A percentile compares a stretch with the other conserved stretches of the same genome.
Conservation (phyloP, 1,139 yeast species). For the Blastobotrys apis region DNA sequence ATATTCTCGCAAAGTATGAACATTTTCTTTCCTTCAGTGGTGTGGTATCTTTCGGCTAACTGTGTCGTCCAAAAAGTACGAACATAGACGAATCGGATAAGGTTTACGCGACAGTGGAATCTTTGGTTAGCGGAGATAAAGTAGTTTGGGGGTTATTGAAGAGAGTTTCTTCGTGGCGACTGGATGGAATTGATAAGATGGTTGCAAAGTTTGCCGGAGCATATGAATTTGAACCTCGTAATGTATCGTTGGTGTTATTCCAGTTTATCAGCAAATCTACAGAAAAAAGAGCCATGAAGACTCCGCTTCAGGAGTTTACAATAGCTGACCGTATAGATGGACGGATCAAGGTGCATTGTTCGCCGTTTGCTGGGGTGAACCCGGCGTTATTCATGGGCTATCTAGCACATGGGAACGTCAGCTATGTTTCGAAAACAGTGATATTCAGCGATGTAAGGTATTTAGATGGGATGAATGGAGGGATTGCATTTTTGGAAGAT, state of each 20-base stretch:
- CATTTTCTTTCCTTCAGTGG: too few relatives aligned
- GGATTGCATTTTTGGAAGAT: constrained; percentile 37
- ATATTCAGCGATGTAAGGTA: constrained; percentile 52
- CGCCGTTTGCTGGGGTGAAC: constrained; percentile 59
- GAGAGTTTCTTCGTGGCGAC: not conserved
- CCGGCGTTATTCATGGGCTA: constrained; percentile 53
- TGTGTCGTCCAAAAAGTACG: too few relatives aligned
- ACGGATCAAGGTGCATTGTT: constrained; percentile 21
- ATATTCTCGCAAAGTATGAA: constrained; percentile 4
- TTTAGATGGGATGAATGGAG: constrained; percentile 66
- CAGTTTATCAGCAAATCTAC: not conserved
- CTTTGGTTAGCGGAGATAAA: constrained; percentile 1
- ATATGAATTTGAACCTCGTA: constrained; percentile 2
- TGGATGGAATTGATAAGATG: not conserved
- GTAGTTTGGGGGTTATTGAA: constrained; percentile 3
- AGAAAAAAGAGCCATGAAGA: not conserved
- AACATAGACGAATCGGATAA: not conserved
- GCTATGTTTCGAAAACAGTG: constrained; percentile 32
- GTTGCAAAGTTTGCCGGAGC: not conserved
- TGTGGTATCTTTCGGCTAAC: too few relatives aligned
- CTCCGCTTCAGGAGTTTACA: not conserved
- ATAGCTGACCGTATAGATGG: not conserved
- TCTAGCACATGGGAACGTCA: constrained; percentile 45
- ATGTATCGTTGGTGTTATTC: not conserved
- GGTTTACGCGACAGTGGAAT: constrained; percentile 1